Evolutionary conservation across 495 filamentous ascomycete species (phyloP).

Genomic region (Lasiosphaeriaceae sp.): DNA sequence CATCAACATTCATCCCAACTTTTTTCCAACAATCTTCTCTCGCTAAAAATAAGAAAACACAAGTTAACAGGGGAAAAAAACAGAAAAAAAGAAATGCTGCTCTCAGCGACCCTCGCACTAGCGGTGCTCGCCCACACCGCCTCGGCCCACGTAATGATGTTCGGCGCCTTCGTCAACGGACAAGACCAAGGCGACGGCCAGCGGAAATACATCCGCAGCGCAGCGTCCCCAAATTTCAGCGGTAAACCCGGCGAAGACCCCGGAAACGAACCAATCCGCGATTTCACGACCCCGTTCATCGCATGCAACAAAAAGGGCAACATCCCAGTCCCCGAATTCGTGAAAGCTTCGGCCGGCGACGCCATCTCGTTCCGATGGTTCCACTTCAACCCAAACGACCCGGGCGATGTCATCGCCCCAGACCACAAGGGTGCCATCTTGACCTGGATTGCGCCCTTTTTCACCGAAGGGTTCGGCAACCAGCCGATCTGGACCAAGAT

Average conservation of each 20-base stretch:
- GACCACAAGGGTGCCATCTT: slow-evolving; percentile 47
- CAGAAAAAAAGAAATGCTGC: neutral
- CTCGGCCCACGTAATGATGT: slow-evolving; percentile 40
- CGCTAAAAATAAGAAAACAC: too few species aligned
- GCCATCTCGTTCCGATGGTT: slow-evolving; percentile 42
- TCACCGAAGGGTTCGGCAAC: slow-evolving; percentile 28
- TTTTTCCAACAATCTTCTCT: too few species aligned
- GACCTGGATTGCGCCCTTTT: slow-evolving; percentile 41
- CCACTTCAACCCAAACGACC: slow-evolving; percentile 38
- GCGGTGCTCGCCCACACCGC: slow-evolving; percentile 28
- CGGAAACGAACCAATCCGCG: neutral
- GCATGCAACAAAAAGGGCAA: slow-evolving; percentile 41
- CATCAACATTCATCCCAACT: too few species aligned
- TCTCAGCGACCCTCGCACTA: neutral
- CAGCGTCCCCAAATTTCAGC: slow-evolving; percentile 36
- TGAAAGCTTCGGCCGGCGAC: slow-evolving; percentile 37
- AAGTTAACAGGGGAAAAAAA: too few species aligned
- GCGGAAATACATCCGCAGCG: slow-evolving; percentile 38
- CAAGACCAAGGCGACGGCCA: slow-evolving; percentile 38
- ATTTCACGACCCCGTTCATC: slow-evolving; percentile 19
- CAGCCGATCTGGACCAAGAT: slow-evolving; percentile 48
- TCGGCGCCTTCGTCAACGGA: slow-evolving; percentile 37
- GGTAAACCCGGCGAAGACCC: slow-evolving; percentile 28
- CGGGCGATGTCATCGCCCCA: slow-evolving; percentile 41
- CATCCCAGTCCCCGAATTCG: slow-evolving; percentile 24